Evolutionary conservation across 805 yeast species (phyloP).

Genomic region (Ogataea corticis): DNA sequence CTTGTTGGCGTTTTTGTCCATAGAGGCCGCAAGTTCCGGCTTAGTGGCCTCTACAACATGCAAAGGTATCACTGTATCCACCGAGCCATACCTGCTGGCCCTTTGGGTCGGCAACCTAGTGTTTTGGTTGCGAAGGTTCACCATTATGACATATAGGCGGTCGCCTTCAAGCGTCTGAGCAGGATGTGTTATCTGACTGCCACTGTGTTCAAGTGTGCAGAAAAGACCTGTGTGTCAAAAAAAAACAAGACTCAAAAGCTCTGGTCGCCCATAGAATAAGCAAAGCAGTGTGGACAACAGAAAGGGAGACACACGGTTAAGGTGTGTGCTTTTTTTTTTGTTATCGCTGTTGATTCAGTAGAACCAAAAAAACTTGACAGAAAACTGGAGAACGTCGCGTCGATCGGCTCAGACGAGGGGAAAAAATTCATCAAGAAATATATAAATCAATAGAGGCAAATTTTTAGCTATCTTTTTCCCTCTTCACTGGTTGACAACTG

Average conservation of each 20-base stretch:
- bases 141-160: background rate
- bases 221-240: no score
- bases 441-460: background rate
- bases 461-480: background rate
- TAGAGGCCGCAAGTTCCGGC: background rate
- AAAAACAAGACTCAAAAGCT: no score
- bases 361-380: background rate
- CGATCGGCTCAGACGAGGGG: background rate
- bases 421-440: background rate
- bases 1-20: conserved; percentile 38
- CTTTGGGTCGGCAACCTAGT: background rate
- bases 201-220: no score
- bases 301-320: background rate
- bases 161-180: background rate
- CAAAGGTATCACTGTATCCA: background rate
- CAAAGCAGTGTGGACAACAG: background rate
- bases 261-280: no score
- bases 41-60: background rate
- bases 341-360: background rate
- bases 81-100: conserved; percentile 1
- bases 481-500: background rate
- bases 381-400: background rate
- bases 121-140: background rate
- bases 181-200: background rate
- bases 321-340: background rate